Percentiles rank a stretch among this genome's conserved stretches.
Conservation (phyloP, 306 rosid genomes). For the Hippophae tibetana region DNA sequence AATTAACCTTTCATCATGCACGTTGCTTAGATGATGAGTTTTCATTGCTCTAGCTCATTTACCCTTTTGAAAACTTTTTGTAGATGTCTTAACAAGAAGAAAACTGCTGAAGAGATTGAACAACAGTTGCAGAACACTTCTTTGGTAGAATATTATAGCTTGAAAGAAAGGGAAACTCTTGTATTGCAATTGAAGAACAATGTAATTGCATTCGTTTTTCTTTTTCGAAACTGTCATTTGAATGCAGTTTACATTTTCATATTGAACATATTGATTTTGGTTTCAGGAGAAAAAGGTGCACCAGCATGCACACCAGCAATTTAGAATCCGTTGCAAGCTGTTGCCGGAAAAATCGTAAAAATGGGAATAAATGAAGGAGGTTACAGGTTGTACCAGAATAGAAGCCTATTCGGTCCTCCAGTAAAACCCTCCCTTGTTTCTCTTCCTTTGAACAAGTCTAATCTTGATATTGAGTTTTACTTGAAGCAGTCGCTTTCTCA, state of each 20-base stretch:
- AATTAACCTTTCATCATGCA: no score
- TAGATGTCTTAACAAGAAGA: no score
- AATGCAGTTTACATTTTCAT: conserved; percentile 1
- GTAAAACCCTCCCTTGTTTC: conserved; percentile 26
- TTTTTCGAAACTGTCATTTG: conserved; percentile 3
- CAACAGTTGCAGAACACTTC: no score
- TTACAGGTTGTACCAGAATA: conserved; percentile 3
- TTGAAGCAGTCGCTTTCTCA: no score
- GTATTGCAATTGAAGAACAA: conserved; percentile 68
- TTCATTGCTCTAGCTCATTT: no score
- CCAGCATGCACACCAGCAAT: conserved; percentile 7
- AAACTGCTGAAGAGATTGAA: no score
- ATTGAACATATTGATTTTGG: conserved; percentile 10
- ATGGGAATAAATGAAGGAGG: conserved; percentile 26
- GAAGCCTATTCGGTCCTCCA: conserved; percentile 10
- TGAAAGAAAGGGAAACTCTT: conserved; percentile 88
- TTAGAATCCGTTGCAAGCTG: conserved; percentile 48
- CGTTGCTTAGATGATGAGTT: no score
- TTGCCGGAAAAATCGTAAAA: conserved; percentile 31
- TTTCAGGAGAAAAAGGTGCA: conserved; percentile 35
- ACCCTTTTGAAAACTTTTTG: no score
- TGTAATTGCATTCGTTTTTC: conserved; percentile 32
- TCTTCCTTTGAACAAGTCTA: conserved; percentile 18
- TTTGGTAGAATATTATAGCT: conserved; percentile 67
- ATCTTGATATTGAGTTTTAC: conserved; percentile 20